Evolutionary conservation across 1,139 yeast genomes (phyloP).

Genomic region (Geotrichum citri-aurantii): DNA sequence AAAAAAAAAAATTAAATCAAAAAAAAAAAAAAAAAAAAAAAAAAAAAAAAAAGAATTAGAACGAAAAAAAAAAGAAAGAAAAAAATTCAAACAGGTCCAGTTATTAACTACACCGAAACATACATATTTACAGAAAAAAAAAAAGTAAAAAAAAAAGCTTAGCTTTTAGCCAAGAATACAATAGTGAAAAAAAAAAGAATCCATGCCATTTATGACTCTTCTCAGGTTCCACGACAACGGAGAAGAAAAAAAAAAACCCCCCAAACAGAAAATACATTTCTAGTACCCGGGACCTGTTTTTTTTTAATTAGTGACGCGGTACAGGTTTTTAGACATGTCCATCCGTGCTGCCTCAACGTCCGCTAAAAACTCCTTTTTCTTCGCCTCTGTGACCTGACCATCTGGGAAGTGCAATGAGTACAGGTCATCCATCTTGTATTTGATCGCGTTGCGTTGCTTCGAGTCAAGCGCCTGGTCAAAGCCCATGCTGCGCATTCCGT

Average conservation of each 20-base stretch:
- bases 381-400: slow-evolving; percentile 27
- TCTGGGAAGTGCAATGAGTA: slow-evolving; percentile 31
- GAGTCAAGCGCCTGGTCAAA: slow-evolving; percentile 28
- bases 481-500: slow-evolving; percentile 34
- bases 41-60: not conserved
- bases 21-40: not conserved
- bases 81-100: not conserved
- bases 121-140: not conserved
- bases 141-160: not conserved
- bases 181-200: not conserved
- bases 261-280: not conserved
- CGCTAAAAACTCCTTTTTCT: slow-evolving; percentile 21
- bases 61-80: not conserved
- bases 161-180: not conserved
- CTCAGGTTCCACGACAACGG: not conserved
- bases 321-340: slow-evolving; percentile 10
- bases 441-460: slow-evolving; percentile 29
- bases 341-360: slow-evolving; percentile 22
- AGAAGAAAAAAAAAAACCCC: not conserved
- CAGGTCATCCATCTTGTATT: slow-evolving; percentile 35
- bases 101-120: not conserved
- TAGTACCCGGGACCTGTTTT: not conserved
- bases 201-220: not conserved
- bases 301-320: slow-evolving; percentile 9
- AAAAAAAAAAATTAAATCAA: not conserved